Base-by-base conservation (phyloP, 768 basidiomycete genomes). In the Boletus speciosus region DNA sequence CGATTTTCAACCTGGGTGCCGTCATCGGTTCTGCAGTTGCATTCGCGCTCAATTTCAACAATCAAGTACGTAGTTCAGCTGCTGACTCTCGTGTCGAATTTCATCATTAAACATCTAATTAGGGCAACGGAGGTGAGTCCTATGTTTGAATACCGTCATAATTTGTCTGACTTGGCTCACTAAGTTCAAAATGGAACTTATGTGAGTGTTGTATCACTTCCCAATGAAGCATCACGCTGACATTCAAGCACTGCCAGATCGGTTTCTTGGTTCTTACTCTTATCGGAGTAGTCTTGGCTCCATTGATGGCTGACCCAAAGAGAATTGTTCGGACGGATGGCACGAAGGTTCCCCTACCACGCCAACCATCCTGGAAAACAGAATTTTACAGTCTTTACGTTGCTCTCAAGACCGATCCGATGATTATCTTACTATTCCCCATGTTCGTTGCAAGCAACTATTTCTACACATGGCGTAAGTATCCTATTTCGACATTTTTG, bases 371-470 rank as follows among this genome's bases (percentile, higher is more conserved):
- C 3, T 92, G 90, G 89, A 88, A 81, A 64, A 76, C 78, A 19
- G 90, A 93, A 66, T 72, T 93, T 49, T 76, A 77, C 56, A 84
- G 85, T 11, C 78, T 93, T 21, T 90, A 79, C 71, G 60, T 85
- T 43, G 81, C 86, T 3, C 73, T 93, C 41, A 78, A 73, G 52
- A 84, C 80, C 12, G 90, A 93, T 62, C 88, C 87, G 0, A 75
- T 78, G 71, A 82, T 93, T 61, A 55, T 91, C 15, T 72, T 90
- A 5, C 78, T 92, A 19, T 88, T 93, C 75, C 91, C 90, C 12
- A 88, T 92, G 85, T 91, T 92, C 71, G 82, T 90, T 51, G 82
- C 86, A 8, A 86, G 84, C 39, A 91, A 91, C 67, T 91, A 86
- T 81, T 90, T 90, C 72, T 90, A 90, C 65, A 85, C 89, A 3